Percentiles rank a stretch among this genome's conserved stretches.
Conservation (phyloP, 2,329 filamentous ascomycete species). For the Sporothrix curviconia region DNA sequence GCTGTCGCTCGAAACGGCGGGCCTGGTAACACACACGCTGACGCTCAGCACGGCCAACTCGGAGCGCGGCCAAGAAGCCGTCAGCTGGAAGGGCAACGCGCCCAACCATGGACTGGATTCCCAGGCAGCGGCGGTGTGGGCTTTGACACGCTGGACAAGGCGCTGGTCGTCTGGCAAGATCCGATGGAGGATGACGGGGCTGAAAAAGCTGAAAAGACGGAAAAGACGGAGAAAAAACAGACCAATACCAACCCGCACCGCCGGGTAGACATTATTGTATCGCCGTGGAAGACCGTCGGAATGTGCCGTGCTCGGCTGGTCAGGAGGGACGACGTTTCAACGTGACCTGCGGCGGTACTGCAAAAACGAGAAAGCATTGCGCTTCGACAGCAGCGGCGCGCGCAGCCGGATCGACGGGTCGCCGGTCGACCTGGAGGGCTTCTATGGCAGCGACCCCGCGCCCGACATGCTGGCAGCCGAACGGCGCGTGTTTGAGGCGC, state of each 20-base stretch:
- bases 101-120: constrained; percentile 16
- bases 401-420: constrained; percentile 58
- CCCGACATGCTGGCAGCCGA: constrained; percentile 68
- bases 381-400: constrained; percentile 89
- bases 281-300: constrained; percentile 83
- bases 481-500: constrained; percentile 67
- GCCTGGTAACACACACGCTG: constrained; percentile 77
- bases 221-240: constrained; percentile 16
- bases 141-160: constrained; percentile 88
- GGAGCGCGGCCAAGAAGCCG: constrained; percentile 59
- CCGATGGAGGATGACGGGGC: constrained; percentile 31
- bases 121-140: constrained; percentile 41
- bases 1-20: constrained; percentile 57
- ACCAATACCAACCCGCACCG: constrained; percentile 68
- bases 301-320: constrained; percentile 84
- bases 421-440: constrained; percentile 65
- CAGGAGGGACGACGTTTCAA: constrained; percentile 82
- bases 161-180: constrained; percentile 85
- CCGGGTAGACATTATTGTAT: constrained; percentile 85
- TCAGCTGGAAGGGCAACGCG: constrained; percentile 45
- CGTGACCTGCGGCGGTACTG: constrained; percentile 77
- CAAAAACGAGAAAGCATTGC: constrained; percentile 64
- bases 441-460: constrained; percentile 39
- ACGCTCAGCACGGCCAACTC: constrained; percentile 63
- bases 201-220: constrained; percentile 29